Conservation (phyloP, 1,284 basidiomycete genomes). For the Singerocomus inundabilis region DNA sequence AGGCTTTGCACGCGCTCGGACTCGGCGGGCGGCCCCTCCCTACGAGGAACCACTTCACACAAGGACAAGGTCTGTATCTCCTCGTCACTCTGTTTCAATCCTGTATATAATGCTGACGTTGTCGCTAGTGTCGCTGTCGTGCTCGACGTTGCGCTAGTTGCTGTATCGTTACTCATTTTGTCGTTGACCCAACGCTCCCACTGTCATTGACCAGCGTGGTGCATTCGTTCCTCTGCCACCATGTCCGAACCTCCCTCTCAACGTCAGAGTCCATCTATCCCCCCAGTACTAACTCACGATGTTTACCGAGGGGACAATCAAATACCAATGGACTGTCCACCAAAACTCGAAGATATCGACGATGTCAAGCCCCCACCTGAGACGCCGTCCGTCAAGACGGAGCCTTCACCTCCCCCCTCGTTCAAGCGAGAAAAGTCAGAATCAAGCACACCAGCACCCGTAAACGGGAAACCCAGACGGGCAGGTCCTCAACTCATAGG, state of each 20-base stretch:
- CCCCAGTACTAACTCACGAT: conserved; percentile 13
- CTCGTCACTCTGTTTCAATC: conserved; percentile 2
- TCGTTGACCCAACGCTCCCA: conserved; percentile 17
- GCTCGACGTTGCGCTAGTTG: conserved; percentile 21
- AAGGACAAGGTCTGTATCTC: conserved; percentile 27
- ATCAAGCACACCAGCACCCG: conserved; percentile 30
- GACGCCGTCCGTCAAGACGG: conserved; percentile 30
- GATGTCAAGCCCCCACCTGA: conserved; percentile 28
- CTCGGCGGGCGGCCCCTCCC: neutral
- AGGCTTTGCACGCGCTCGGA: conserved; percentile 7
- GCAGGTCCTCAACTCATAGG: conserved; percentile 66
- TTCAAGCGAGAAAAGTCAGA: conserved; percentile 32
- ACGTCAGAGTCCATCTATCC: conserved; percentile 27
- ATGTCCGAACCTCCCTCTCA: conserved; percentile 35
- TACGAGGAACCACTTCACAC: conserved; percentile 14
- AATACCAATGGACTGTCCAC: neutral
- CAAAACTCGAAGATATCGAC: conserved; percentile 26
- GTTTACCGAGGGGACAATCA: conserved; percentile 19
- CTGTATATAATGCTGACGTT: conserved; percentile 13
- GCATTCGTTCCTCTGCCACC: conserved; percentile 20
- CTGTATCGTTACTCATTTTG: conserved; percentile 23
- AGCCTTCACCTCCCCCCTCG: conserved; percentile 26
- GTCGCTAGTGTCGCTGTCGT: conserved; percentile 9
- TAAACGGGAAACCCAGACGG: conserved; percentile 33
- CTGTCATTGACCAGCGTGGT: conserved; percentile 18